Conservation (phyloP, 176 grass and related monocot genomes). For the Carex myosuroides region DNA sequence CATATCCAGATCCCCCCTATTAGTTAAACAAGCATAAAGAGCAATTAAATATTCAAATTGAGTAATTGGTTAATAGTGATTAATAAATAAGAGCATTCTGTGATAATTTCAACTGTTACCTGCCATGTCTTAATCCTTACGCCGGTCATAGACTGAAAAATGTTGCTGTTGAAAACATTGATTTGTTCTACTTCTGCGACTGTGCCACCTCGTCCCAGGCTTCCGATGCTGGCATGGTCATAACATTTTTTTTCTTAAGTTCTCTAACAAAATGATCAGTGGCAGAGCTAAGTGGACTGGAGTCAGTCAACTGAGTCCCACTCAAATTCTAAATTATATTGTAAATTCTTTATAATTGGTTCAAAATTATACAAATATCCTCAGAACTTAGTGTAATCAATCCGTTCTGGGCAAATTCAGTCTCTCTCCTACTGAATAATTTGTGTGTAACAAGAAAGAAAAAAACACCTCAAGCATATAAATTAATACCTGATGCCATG, state of each 20-base stretch:
- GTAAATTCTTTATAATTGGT: neutral
- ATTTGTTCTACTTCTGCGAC: conserved; percentile 44
- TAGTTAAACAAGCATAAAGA: neutral
- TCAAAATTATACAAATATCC: neutral
- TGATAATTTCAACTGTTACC: conserved; percentile 27
- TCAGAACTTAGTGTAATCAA: neutral
- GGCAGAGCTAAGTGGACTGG: too few relatives aligned
- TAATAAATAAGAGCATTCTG: neutral
- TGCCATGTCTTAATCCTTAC: conserved; percentile 94
- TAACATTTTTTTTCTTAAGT: neutral
- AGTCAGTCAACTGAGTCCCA: neutral
- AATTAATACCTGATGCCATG: conserved; percentile 72
- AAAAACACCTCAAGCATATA: neutral
- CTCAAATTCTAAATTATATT: neutral
- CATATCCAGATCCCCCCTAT: conserved; percentile 68
- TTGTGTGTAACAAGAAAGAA: neutral
- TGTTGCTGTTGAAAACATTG: conserved; percentile 48
- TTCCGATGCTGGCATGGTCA: conserved; percentile 48
- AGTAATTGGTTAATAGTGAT: neutral
- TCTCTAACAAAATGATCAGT: neutral
- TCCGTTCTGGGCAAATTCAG: neutral
- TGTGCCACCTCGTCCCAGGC: conserved; percentile 66
- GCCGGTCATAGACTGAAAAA: conserved; percentile 63
- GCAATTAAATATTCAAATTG: neutral
- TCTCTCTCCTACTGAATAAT: neutral